These are phyloP conservation scores for Fusarium guadeloupense DNA, from an alignment of 2,329 filamentous ascomycete species.

Conservation along the genomic window DNA sequence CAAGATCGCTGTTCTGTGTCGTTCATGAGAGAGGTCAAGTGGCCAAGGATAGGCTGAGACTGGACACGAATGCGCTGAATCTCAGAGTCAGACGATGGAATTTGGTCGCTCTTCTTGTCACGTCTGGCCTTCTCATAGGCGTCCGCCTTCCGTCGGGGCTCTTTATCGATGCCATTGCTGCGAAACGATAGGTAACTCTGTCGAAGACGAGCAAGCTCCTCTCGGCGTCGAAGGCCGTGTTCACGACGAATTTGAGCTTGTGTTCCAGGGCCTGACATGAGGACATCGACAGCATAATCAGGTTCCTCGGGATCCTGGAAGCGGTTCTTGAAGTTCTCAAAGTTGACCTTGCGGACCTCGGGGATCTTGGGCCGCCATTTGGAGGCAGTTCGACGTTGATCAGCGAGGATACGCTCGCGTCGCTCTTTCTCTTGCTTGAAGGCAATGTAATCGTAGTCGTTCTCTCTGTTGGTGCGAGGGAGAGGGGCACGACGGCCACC, in stretches of 20 bases:
- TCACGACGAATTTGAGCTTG: conserved; percentile 53
- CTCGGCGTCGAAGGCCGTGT: conserved; percentile 48
- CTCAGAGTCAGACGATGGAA: conserved; percentile 35
- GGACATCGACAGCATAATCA: conserved; percentile 53
- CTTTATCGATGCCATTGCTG: neutral
- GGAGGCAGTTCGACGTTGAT: conserved; percentile 47
- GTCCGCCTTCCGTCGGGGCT: conserved; percentile 13
- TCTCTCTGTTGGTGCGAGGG: conserved; percentile 36
- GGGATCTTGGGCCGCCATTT: conserved; percentile 55
- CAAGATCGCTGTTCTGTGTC: conserved; percentile 49
- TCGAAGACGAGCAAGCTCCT: conserved; percentile 49
- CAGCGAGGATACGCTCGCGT: conserved; percentile 49
- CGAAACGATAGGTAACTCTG: conserved; percentile 43
- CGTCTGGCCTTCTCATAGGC: conserved; percentile 33
- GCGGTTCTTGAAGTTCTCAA: conserved; percentile 56
- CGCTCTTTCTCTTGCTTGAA: conserved; percentile 50
- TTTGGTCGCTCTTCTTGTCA: conserved; percentile 40
- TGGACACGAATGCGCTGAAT: conserved; percentile 53
- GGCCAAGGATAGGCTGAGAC: conserved; percentile 52
- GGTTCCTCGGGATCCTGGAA: conserved; percentile 48
- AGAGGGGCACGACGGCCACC: conserved; percentile 13
- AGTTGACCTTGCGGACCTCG: conserved; percentile 53
- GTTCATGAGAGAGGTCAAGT: conserved; percentile 50
- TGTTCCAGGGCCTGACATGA: conserved; percentile 48
- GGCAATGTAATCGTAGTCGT: conserved; percentile 44